Base-by-base conservation (phyloP, 2,329 filamentous ascomycete genomes). In the Dendrostoma leiphaemia region DNA sequence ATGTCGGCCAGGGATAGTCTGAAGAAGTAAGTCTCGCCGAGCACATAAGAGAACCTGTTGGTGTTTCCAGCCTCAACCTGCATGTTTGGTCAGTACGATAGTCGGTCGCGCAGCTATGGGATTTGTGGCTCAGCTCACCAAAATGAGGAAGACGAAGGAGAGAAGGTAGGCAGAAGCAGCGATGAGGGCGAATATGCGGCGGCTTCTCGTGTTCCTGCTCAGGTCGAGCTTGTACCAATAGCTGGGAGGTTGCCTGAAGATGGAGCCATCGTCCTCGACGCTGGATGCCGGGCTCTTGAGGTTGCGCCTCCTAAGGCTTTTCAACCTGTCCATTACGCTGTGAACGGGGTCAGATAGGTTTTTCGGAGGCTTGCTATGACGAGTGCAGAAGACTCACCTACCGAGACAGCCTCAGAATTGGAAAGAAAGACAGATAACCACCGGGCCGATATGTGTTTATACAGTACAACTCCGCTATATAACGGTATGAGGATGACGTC, bases 1-100 rank as follows among this genome's bases (percentile, higher is more conserved):
- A 97, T 88, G 64, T 95, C 82, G 62, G 89, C 83, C 46, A 97
- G 80, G 70, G 96, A 82, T 64, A 97, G 82, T 63, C 86, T 88
- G 70, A 95, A 87, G 71, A 97, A 94, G 74, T 89, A 96, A 62
- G 89, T 90, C 54, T 83, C 74, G 56, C 80, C 81, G 31, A 92
- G 76, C 6, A 88, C 79, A 15, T 43, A 54, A 29, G 77, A 65
- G 54, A 78, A 79, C 63, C 84, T 76, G 63, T 77, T 79, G 50
- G 85, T 86, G 71, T 89, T 91, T 62, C 90, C 91, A 62, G 95
- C 83, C 63, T 91, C 79, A 63, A 83, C 70, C 74, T 78, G 46
- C 21, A 45, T 44, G 17, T 17, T 46, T 37, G 29, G 54, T 53
- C 28, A 53, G 29, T 12, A n/a, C n/a, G 26, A 52, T 31, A 46